Conservation (phyloP, 169 alveolate species). For the Plasmodium adleri region DNA sequence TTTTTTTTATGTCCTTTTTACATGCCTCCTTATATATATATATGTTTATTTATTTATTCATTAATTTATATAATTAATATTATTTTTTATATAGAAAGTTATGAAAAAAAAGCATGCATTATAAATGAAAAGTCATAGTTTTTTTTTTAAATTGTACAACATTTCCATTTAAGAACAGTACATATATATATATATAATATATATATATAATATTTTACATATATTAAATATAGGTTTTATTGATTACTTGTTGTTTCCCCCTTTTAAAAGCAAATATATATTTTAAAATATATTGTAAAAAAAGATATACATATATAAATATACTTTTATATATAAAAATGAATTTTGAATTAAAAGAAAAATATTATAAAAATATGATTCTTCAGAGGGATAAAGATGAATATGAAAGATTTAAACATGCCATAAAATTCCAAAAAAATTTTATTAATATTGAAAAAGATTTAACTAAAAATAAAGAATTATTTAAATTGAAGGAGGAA, state of each 20-base stretch:
- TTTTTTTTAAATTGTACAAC: not conserved
- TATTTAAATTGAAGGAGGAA: constrained; percentile 26
- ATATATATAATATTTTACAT: too few relatives aligned
- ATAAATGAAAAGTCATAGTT: too few relatives aligned
- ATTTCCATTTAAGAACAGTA: not conserved
- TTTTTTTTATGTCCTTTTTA: not conserved
- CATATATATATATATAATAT: not conserved
- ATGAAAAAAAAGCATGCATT: too few relatives aligned
- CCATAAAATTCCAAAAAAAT: constrained; percentile 31
- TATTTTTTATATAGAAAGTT: too few relatives aligned
- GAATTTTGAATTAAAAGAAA: constrained; percentile 36
- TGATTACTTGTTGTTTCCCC: too few relatives aligned
- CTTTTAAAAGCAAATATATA: too few relatives aligned
- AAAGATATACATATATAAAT: too few relatives aligned
- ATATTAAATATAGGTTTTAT: too few relatives aligned
- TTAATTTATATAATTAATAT: too few relatives aligned
- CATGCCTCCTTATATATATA: too few relatives aligned
- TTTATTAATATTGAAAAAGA: constrained; percentile 15
- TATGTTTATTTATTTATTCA: too few relatives aligned
- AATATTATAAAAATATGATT: constrained; percentile 25
- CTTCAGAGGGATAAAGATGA: constrained; percentile 38
- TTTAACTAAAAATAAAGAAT: constrained; percentile 24
- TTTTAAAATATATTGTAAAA: too few relatives aligned
- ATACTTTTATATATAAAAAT: not conserved
- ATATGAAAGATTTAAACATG: constrained; percentile 30